Conservation (phyloP, 2,329 filamentous ascomycete genomes). For the Neodidymelliopsis sp. region DNA sequence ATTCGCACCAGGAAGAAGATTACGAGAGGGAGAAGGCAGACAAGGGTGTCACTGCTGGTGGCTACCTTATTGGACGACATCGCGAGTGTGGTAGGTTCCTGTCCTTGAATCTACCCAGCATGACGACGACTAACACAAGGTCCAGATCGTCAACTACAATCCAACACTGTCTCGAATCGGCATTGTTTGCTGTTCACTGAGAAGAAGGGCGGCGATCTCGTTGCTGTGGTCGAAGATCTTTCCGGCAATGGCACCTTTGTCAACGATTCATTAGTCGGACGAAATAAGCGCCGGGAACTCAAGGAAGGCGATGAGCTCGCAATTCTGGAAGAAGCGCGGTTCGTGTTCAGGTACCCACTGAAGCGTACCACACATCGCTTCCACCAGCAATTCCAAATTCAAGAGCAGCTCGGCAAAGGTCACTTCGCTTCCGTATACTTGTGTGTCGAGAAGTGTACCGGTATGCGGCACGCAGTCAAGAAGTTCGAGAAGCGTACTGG, state of each 20-base stretch:
- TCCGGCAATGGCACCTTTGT: conserved; percentile 97
- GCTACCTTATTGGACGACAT: conserved; percentile 91
- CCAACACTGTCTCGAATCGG: conserved; percentile 85
- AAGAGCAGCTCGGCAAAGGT: conserved; percentile 88
- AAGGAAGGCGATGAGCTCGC: conserved; percentile 91
- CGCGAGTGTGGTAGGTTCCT: conserved; percentile 88
- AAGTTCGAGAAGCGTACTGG: conserved; percentile 87
- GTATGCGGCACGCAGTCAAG: conserved; percentile 88
- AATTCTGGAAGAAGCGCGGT: conserved; percentile 83
- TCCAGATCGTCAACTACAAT: conserved; percentile 75
- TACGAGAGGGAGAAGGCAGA: conserved; percentile 65
- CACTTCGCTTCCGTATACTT: conserved; percentile 95
- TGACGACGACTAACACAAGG: conserved; percentile 20
- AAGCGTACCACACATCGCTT: conserved; percentile 71
- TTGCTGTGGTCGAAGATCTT: conserved; percentile 87
- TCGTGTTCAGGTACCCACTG: conserved; percentile 86
- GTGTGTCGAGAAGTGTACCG: conserved; percentile 84
- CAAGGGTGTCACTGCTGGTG: conserved; percentile 69
- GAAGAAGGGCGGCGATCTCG: conserved; percentile 63
- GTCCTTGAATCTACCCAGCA: background rate
- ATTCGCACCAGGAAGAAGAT: conserved; percentile 68
- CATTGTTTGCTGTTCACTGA: conserved; percentile 75
- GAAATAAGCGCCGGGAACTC: conserved; percentile 89
- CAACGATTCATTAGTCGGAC: conserved; percentile 87
- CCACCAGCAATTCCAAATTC: conserved; percentile 82